Conservation (phyloP, 805 yeast genomes). For the Saccharomycopsis guyanensis region DNA sequence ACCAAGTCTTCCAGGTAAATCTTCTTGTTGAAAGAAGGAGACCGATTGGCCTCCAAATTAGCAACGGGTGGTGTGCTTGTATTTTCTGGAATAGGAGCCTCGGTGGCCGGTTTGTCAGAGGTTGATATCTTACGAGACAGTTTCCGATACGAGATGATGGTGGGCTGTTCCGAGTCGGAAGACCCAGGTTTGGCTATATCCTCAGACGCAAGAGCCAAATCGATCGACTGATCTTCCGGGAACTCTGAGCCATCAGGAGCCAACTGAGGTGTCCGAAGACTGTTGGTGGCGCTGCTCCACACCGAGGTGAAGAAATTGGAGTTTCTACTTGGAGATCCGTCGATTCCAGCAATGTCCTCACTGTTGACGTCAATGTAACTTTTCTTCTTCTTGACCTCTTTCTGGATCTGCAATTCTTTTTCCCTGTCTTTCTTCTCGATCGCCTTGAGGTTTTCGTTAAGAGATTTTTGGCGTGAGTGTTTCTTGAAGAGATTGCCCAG, state of each 20-base stretch:
- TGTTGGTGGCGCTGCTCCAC: constrained; percentile 15
- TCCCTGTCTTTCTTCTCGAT: constrained; percentile 10
- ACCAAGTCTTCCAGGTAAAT: constrained; percentile 52
- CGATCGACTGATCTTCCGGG: neutral
- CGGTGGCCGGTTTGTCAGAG: constrained; percentile 1
- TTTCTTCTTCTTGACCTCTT: neutral
- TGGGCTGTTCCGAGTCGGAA: constrained; percentile 3
- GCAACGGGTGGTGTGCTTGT: neutral
- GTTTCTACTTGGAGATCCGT: constrained; percentile 7
- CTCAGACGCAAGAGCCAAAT: neutral
- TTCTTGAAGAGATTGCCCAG: neutral
- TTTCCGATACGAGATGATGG: constrained; percentile 19
- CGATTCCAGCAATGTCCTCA: neutral
- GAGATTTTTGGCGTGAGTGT: constrained; percentile 1
- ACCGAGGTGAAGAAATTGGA: constrained; percentile 16
- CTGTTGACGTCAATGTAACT: neutral
- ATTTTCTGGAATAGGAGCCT: neutral
- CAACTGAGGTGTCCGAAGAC: neutral
- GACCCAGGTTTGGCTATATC: neutral
- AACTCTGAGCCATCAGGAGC: neutral
- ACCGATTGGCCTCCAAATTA: neutral
- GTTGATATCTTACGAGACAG: constrained; percentile 17
- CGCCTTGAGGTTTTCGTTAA: constrained; percentile 11
- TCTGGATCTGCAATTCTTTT: neutral
- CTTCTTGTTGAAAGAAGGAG: constrained; percentile 25